phyloP scores from a whole-genome alignment of 306 rosid species.

The Dalbergia cochinchinensis region DNA sequence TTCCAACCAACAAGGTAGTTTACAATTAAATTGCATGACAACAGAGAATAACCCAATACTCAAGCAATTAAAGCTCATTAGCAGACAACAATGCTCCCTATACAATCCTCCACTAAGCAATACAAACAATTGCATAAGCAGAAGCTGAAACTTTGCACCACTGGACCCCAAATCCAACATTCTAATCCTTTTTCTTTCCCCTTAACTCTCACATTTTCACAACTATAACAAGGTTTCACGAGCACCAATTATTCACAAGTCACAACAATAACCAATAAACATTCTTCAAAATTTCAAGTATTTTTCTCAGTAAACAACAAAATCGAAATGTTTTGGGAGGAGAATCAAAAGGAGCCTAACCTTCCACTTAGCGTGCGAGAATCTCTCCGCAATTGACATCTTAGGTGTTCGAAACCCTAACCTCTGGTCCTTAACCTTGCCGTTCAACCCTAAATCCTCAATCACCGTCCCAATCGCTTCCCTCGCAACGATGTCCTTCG shows the following conservation, averaged over 20 bases:
- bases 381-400: slow-evolving; percentile 79
- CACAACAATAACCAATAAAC: not conserved
- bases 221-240: not conserved
- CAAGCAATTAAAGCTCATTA: slow-evolving; percentile 27
- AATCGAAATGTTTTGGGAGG: not conserved
- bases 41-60: slow-evolving; percentile 21
- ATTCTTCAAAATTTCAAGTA: not conserved
- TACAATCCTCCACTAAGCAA: slow-evolving; percentile 1
- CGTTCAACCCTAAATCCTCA: slow-evolving; percentile 86
- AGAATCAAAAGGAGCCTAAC: slow-evolving; percentile 48
- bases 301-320: not conserved
- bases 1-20: not conserved
- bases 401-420: slow-evolving; percentile 85
- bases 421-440: slow-evolving; percentile 71
- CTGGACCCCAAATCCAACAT: not conserved
- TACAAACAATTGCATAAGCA: slow-evolving; percentile 7
- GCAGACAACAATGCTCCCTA: not conserved
- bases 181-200: not conserved
- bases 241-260: not conserved
- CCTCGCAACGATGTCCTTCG: slow-evolving; percentile 74
- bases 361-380: slow-evolving; percentile 69
- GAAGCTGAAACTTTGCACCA: not conserved
- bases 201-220: not conserved
- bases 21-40: slow-evolving; percentile 1
- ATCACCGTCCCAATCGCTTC: slow-evolving; percentile 79